A percentile compares a stretch with the other conserved stretches of the same genome.
Evolutionary conservation across 2,329 filamentous ascomycete genomes (phyloP).

Genomic region (Metarhizium brunneum): DNA sequence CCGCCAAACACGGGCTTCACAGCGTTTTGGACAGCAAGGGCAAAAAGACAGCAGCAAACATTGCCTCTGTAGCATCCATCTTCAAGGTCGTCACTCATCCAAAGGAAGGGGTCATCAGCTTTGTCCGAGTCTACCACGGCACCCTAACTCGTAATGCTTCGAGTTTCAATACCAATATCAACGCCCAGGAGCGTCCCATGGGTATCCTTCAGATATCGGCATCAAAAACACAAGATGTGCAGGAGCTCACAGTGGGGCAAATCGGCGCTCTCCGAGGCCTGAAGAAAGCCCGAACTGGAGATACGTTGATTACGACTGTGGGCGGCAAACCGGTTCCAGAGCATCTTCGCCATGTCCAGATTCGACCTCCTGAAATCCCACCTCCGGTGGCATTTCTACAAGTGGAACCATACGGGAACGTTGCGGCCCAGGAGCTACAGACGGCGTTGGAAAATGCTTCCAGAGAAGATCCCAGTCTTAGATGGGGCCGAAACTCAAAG

Average conservation of each 20-base stretch:
- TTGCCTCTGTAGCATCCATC: constrained; percentile 52
- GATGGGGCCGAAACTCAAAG: constrained; percentile 77
- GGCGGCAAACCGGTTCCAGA: constrained; percentile 54
- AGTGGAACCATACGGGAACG: constrained; percentile 68
- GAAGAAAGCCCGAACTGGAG: constrained; percentile 85
- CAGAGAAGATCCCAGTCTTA: constrained; percentile 84
- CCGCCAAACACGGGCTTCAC: constrained; percentile 29
- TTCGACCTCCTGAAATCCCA: constrained; percentile 81
- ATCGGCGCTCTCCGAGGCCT: constrained; percentile 90
- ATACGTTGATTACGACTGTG: constrained; percentile 73
- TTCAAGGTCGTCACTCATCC: constrained; percentile 94
- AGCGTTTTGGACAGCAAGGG: constrained; percentile 30
- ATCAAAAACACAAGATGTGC: constrained; percentile 75
- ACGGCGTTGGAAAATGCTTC: constrained; percentile 69
- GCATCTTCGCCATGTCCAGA: constrained; percentile 64
- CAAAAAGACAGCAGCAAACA: constrained; percentile 24
- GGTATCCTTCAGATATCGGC: constrained; percentile 85
- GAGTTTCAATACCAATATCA: constrained; percentile 81
- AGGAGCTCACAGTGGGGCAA: constrained; percentile 72
- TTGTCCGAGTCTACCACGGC: constrained; percentile 86
- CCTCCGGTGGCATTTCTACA: constrained; percentile 96
- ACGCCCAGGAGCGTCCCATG: constrained; percentile 69
- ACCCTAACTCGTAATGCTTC: constrained; percentile 62
- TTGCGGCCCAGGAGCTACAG: constrained; percentile 72
- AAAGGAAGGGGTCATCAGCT: constrained; percentile 79